Conservation (phyloP, 2,329 filamentous ascomycete genomes). For the Exophiala lecanii-corni region DNA sequence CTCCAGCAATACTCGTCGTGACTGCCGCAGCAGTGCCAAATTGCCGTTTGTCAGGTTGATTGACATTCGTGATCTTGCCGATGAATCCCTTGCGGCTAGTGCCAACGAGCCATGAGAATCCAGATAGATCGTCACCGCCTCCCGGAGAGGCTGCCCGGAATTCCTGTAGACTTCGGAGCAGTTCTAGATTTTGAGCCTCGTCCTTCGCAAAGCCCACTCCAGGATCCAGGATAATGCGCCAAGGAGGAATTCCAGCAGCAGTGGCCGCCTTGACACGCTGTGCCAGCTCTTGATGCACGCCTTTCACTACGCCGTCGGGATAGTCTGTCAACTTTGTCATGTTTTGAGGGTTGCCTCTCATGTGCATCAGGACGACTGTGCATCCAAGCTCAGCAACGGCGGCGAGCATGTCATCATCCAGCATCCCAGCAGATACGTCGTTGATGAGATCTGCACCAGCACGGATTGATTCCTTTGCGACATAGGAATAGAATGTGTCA, state of each 20-base stretch:
- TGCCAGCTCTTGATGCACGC: conserved; percentile 64
- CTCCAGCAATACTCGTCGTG: conserved; percentile 76
- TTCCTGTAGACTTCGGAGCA: conserved; percentile 64
- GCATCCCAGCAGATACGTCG: conserved; percentile 77
- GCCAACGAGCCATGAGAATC: conserved; percentile 83
- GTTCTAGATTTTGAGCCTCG: conserved; percentile 70
- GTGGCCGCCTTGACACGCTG: conserved; percentile 70
- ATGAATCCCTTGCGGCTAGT: conserved; percentile 88
- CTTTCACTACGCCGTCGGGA: conserved; percentile 60
- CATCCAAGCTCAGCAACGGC: conserved; percentile 73
- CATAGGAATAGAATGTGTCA: conserved; percentile 84
- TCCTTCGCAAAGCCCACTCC: conserved; percentile 93
- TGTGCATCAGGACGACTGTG: conserved; percentile 85
- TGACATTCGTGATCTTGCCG: conserved; percentile 72
- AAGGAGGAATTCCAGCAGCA: conserved; percentile 75
- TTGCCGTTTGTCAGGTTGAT: conserved; percentile 62
- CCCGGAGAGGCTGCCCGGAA: conserved; percentile 59
- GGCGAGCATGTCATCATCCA: conserved; percentile 77
- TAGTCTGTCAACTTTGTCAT: conserved; percentile 71
- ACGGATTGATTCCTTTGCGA: conserved; percentile 69
- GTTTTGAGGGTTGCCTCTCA: conserved; percentile 79
- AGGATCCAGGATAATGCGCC: conserved; percentile 92
- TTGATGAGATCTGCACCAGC: conserved; percentile 92
- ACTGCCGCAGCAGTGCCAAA: conserved; percentile 90
- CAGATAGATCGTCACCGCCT: conserved; percentile 56